Evolutionary conservation across 768 basidiomycete genomes (phyloP), one percentile per base, ranked within the genome.

Genomic region (Lactarius tabidus): DNA sequence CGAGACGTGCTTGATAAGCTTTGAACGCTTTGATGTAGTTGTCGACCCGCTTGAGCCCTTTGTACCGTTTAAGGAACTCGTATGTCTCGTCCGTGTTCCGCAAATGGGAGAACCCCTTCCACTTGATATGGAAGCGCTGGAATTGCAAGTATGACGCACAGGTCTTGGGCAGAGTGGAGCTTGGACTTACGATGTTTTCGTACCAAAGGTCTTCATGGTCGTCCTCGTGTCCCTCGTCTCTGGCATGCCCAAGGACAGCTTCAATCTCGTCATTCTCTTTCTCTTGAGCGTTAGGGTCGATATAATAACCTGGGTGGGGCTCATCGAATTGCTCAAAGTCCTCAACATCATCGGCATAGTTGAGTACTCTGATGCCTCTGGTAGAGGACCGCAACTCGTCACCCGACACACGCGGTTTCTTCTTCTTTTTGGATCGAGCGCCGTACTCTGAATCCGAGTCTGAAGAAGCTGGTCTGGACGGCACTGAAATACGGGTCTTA

Each of bases 51-150:
- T 98, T 98, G 70, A 97, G 82, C 31, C 97, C 97, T 74, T 88
- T 91, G 84, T 90, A 98, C 29, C 90, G 86, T 76, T 96, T 98
- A 65, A 98, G 80, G 76, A 96, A 98, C 73, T 94, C 89, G 79
- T 98, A 97, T 18, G 89, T 89, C 77, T 99, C 97, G 74, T 98
- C 96, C n/a, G 97, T 99, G 73, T 99, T 98, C 80, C 98, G 97
- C 18, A 98, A 82, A 75, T 98, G 96, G 12, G 95, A 97, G 76
- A 95, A 98, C 71, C 87, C 88, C 77, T 98, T 98, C 97, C 97
- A 99, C 77, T 99, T 99, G 81, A 99, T 95, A 75, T 98, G 94
- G 81, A 90, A 99, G 59, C 95, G 94, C 95, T 97, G 73, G 3
- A 70, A 65, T 59, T 29, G 62, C 61, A 51, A 45, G 72, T 35